Evolutionary conservation across 495 filamentous ascomycete species (phyloP).

Genomic region (Jackrogersella multiformis): DNA sequence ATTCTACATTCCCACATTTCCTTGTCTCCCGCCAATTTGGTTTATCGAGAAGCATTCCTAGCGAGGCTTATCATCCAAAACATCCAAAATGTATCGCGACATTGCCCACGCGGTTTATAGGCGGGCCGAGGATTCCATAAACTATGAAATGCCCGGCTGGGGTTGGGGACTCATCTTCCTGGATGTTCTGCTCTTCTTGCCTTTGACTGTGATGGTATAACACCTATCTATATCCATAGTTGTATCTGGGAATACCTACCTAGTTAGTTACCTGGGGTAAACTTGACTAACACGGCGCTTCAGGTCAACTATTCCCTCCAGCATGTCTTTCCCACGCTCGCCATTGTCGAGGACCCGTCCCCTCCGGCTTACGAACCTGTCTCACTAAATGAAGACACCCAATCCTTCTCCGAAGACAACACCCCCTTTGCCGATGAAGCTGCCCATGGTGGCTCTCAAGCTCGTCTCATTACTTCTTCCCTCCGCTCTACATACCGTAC

Average conservation of each 20-base stretch:
- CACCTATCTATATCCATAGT: background rate
- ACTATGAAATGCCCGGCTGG: conserved; percentile 47
- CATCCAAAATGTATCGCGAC: conserved; percentile 47
- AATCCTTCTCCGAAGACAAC: conserved; percentile 42
- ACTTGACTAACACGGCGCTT: conserved; percentile 24
- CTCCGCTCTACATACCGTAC: conserved; percentile 54
- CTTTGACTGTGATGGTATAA: conserved; percentile 49
- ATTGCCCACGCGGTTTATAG: conserved; percentile 48
- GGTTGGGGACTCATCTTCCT: conserved; percentile 40
- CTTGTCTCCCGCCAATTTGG: background rate
- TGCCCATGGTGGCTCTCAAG: conserved; percentile 27
- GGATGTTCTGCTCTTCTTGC: conserved; percentile 53
- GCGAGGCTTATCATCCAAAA: background rate
- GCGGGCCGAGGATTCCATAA: conserved; percentile 40
- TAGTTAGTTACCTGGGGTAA: no score
- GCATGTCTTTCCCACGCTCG: conserved; percentile 53
- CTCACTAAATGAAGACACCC: conserved; percentile 47
- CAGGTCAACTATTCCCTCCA: conserved; percentile 55
- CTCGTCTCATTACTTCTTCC: conserved; percentile 54
- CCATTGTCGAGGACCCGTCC: conserved; percentile 61
- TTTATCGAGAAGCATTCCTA: background rate
- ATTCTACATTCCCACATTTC: conserved; percentile 4
- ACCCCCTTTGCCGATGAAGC: conserved; percentile 37
- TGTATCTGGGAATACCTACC: no score
- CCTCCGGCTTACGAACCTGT: conserved; percentile 59